A percentile compares a stretch with the other conserved stretches of the same genome.
Conservation (phyloP, 2,329 filamentous ascomycete genomes). For the Fusarium miscanthi region DNA sequence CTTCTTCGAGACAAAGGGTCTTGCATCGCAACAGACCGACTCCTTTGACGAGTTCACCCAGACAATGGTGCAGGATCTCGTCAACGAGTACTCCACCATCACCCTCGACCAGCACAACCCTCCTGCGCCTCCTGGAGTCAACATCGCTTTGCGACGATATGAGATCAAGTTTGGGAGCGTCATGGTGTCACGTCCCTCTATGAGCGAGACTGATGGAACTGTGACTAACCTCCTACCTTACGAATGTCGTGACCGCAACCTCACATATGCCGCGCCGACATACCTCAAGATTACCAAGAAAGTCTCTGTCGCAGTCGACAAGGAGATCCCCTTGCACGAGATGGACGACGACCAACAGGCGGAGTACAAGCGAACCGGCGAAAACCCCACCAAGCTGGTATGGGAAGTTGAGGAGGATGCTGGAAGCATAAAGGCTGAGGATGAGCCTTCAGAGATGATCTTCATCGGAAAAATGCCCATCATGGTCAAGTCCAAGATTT, state of each 20-base stretch:
- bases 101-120: slow-evolving; percentile 94
- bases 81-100: slow-evolving; percentile 90
- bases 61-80: slow-evolving; percentile 92
- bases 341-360: slow-evolving; percentile 73
- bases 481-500: slow-evolving; percentile 98
- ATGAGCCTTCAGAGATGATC: slow-evolving; percentile 73
- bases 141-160: slow-evolving; percentile 88
- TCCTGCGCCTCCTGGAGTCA: slow-evolving; percentile 77
- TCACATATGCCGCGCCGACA: slow-evolving; percentile 93
- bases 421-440: slow-evolving; percentile 64
- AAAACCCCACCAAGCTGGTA: slow-evolving; percentile 66
- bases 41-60: slow-evolving; percentile 98
- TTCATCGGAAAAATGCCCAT: slow-evolving; percentile 97
- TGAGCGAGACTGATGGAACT: slow-evolving; percentile 92
- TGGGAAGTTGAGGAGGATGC: slow-evolving; percentile 71
- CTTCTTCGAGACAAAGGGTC: slow-evolving; percentile 95
- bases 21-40: slow-evolving; percentile 97
- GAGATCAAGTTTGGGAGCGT: slow-evolving; percentile 95
- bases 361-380: slow-evolving; percentile 65
- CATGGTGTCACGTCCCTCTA: slow-evolving; percentile 87
- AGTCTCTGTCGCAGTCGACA: slow-evolving; percentile 84
- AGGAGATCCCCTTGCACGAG: slow-evolving; percentile 72
- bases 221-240: slow-evolving; percentile 89
- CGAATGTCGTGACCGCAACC: slow-evolving; percentile 93
- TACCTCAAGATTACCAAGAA: slow-evolving; percentile 90